These are phyloP conservation scores for Babesia microti DNA, from an alignment of 169 alveolate species.

Conservation along the genomic window DNA sequence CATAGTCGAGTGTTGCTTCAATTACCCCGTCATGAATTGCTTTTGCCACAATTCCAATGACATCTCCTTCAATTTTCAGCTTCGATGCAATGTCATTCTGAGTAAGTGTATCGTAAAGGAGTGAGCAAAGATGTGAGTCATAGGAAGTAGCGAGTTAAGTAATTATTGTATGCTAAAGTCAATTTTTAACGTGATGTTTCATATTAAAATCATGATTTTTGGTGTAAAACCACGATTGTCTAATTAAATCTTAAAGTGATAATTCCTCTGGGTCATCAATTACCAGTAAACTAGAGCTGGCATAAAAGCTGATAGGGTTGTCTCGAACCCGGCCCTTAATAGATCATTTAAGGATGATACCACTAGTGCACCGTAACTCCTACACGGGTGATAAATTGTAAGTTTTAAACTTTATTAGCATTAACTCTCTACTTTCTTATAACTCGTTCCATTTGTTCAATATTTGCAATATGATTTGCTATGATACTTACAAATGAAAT, in stretches of 20 bases:
- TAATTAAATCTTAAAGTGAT: background rate
- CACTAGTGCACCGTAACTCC: background rate
- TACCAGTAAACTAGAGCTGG: background rate
- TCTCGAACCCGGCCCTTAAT: background rate
- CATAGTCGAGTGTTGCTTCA: conserved; percentile 85
- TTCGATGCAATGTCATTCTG: conserved; percentile 74
- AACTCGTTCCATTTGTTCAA: background rate
- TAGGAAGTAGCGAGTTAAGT: too few species aligned
- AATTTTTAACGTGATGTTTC: too few species aligned
- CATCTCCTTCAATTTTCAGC: conserved; percentile 80
- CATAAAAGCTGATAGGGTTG: background rate
- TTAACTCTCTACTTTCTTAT: background rate
- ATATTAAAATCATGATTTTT: too few species aligned
- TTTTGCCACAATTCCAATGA: conserved; percentile 83
- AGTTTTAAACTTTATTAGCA: background rate
- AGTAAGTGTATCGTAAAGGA: background rate
- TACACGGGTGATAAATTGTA: too few species aligned
- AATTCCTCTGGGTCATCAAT: background rate
- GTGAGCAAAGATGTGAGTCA: background rate
- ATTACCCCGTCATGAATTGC: conserved; percentile 91
- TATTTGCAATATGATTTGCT: background rate
- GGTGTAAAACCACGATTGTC: too few species aligned
- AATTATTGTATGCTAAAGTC: too few species aligned
- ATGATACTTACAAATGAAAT: conserved; percentile 72
- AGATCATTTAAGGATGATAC: background rate